A percentile compares a stretch with the other conserved stretches of the same genome.
These are phyloP conservation scores for Lepiota subincarnata DNA, from an alignment of 768 basidiomycete genomes.

Conservation along the genomic window DNA sequence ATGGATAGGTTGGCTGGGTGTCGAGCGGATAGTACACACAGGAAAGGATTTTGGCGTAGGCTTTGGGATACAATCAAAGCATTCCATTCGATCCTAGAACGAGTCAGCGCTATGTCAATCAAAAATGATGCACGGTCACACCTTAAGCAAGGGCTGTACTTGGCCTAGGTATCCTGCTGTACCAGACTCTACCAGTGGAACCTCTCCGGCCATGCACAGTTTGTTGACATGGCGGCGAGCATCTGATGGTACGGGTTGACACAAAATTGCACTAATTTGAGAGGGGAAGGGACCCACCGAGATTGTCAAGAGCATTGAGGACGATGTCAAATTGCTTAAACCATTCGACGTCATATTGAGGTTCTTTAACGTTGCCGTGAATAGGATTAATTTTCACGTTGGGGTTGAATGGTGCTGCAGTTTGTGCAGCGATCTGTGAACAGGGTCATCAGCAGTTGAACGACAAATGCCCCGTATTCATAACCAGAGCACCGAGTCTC, in stretches of 20 bases:
- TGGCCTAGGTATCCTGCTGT: constrained; percentile 97
- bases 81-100: constrained; percentile 78
- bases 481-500: neutral
- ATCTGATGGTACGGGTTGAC: constrained; percentile 41
- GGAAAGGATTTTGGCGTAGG: constrained; percentile 92
- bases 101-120: neutral
- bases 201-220: constrained; percentile 91
- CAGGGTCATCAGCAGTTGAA: neutral
- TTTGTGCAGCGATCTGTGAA: constrained; percentile 73
- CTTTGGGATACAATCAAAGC: constrained; percentile 95
- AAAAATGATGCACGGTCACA: constrained; percentile 21
- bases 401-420: constrained; percentile 82
- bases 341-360: constrained; percentile 86
- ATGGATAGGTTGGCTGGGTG: constrained; percentile 95
- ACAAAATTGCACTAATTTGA: neutral
- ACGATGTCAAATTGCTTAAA: constrained; percentile 89
- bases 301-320: constrained; percentile 93
- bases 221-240: constrained; percentile 94
- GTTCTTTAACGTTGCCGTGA: constrained; percentile 94
- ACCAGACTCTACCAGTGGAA: constrained; percentile 93
- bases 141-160: constrained; percentile 90
- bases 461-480: neutral
- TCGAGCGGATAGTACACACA: constrained; percentile 96
- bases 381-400: constrained; percentile 84
- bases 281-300: constrained; percentile 52